Conservation (phyloP, 306 rosid genomes). For the Citrullus mucosospermus region DNA sequence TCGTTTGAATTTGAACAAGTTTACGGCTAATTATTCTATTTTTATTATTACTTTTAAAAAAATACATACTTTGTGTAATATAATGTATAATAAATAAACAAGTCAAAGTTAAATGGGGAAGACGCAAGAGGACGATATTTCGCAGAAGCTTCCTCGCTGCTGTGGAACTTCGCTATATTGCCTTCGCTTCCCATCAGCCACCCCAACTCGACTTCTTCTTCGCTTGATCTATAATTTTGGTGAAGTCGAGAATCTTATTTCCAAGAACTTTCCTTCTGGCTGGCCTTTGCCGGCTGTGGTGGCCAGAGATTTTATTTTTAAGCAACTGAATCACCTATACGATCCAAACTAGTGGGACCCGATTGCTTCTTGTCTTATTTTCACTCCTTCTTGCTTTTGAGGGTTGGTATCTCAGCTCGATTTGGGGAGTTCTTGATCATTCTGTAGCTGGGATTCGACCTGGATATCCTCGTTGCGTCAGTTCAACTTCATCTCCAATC, state of each 20-base stretch:
- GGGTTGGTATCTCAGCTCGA: constrained; percentile 5
- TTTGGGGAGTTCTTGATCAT: neutral
- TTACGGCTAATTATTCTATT: neutral
- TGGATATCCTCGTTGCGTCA: neutral
- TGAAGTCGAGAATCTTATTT: neutral
- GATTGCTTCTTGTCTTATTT: neutral
- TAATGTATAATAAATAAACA: neutral
- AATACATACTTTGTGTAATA: neutral
- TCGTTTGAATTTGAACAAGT: neutral
- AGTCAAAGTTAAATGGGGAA: neutral
- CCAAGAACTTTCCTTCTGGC: constrained; percentile 6
- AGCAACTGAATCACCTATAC: neutral
- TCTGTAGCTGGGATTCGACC: constrained; percentile 1
- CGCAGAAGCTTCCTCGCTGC: constrained; percentile 11
- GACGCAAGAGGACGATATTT: neutral
- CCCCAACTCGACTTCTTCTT: neutral
- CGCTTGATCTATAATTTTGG: neutral
- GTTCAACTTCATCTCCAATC: neutral
- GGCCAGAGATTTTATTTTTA: neutral
- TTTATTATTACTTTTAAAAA: neutral
- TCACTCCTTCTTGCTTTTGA: neutral
- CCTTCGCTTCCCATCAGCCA: neutral
- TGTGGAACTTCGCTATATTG: neutral
- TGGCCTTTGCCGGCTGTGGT: constrained; percentile 7
- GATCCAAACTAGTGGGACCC: constrained; percentile 12